Conservation (phyloP, 2,329 filamentous ascomycete genomes). For the Penicillium sp. region DNA sequence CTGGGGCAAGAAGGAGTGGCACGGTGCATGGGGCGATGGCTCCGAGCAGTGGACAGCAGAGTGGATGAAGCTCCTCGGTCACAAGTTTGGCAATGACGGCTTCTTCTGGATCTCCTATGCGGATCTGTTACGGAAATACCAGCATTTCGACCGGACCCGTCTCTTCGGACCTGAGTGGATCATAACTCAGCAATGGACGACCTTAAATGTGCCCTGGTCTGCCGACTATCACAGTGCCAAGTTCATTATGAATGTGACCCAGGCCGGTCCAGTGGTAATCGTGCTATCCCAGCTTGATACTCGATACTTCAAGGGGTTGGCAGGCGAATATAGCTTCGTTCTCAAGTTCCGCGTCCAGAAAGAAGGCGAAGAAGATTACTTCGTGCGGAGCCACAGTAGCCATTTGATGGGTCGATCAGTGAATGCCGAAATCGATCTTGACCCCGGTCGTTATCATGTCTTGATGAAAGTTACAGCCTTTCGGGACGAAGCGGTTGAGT, state of each 20-base stretch:
- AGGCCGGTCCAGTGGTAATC: conserved; percentile 55
- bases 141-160: conserved; percentile 60
- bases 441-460: conserved; percentile 72
- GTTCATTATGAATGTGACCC: conserved; percentile 55
- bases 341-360: conserved; percentile 60
- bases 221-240: conserved; percentile 61
- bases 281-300: conserved; percentile 58
- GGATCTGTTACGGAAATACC: conserved; percentile 58
- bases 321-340: conserved; percentile 57
- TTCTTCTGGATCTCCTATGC: conserved; percentile 62
- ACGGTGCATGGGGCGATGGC: conserved; percentile 76
- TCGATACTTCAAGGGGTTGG: conserved; percentile 59
- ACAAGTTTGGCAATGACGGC: conserved; percentile 75
- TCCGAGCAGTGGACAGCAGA: conserved; percentile 81
- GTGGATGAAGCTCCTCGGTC: conserved; percentile 69
- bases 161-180: conserved; percentile 61
- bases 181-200: conserved; percentile 61
- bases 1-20: conserved; percentile 80
- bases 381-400: conserved; percentile 55
- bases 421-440: conserved; percentile 72
- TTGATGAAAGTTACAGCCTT: conserved; percentile 71
- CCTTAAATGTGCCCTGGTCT: conserved; percentile 59
- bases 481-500: conserved; percentile 49
- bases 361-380: conserved; percentile 59
- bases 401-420: conserved; percentile 70